A percentile compares a stretch with the other conserved stretches of the same genome.
Evolutionary conservation across 2,329 filamentous ascomycete genomes (phyloP).

Genomic region (Colletotrichum lentis): DNA sequence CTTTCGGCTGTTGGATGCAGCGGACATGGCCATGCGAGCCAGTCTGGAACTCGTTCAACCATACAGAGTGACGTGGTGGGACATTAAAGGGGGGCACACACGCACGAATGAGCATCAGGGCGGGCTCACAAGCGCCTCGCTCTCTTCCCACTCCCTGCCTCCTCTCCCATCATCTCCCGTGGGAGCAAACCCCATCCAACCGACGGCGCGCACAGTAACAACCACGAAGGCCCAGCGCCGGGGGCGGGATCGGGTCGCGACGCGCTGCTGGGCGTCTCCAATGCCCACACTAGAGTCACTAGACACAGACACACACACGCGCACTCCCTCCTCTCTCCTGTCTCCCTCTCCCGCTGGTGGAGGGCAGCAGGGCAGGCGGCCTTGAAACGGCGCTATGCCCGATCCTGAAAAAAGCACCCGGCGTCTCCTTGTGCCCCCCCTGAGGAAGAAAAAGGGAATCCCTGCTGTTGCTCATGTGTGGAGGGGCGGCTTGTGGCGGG

Average conservation of each 20-base stretch:
- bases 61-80: not conserved
- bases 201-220: constrained; percentile 3
- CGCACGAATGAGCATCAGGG: not conserved
- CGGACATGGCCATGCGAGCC: not conserved
- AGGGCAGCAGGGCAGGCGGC: constrained; percentile 17
- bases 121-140: constrained; percentile 8
- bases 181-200: constrained; percentile 29
- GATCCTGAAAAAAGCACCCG: constrained; percentile 16
- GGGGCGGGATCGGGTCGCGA: constrained; percentile 31
- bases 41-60: not conserved
- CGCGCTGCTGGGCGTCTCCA: constrained; percentile 16
- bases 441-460: constrained; percentile 10
- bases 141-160: not conserved
- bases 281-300: too few species aligned
- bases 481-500: constrained; percentile 25
- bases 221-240: constrained; percentile 9
- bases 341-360: constrained; percentile 14
- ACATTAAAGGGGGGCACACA: not conserved
- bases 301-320: too few species aligned
- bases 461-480: constrained; percentile 30
- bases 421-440: not conserved
- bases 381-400: constrained; percentile 37
- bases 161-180: constrained; percentile 20
- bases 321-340: not conserved
- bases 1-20: too few species aligned